Conservation (phyloP, 768 basidiomycete genomes). For the Lentinula sp. region DNA sequence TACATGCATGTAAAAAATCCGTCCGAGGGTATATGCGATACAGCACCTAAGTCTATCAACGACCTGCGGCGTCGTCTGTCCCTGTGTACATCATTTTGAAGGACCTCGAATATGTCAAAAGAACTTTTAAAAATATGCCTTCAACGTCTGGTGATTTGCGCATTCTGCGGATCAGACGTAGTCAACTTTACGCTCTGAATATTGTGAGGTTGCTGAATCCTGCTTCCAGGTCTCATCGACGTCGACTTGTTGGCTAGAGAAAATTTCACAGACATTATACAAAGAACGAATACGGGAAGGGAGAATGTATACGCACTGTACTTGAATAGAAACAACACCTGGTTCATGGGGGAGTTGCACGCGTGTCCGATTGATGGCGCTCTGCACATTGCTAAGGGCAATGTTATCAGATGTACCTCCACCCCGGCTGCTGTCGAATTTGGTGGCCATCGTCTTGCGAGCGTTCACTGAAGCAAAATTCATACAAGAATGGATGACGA, state of each 20-base stretch:
- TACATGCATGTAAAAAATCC: neutral
- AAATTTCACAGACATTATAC: neutral
- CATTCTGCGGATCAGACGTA: neutral
- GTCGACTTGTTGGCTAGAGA: neutral
- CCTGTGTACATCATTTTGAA: neutral
- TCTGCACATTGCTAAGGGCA: constrained; percentile 2
- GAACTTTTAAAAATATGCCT: too few species aligned
- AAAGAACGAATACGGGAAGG: neutral
- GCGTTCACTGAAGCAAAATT: neutral
- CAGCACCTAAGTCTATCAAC: neutral
- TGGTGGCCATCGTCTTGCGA: constrained; percentile 2
- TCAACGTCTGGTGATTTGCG: neutral
- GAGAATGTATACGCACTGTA: neutral
- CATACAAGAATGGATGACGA: neutral
- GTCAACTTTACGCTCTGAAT: constrained; percentile 3
- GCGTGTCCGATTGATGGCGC: neutral
- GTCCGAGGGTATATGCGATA: neutral
- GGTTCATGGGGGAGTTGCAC: neutral
- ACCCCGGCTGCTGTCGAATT: constrained; percentile 1
- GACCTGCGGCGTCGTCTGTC: neutral
- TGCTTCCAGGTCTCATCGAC: constrained; percentile 1
- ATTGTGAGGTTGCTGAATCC: neutral
- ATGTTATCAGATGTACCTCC: constrained; percentile 1
- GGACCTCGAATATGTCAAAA: neutral
- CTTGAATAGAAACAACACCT: constrained; percentile 2